Conservation (phyloP, 176 grass and related monocot genomes). For the Hordeum marinum region DNA sequence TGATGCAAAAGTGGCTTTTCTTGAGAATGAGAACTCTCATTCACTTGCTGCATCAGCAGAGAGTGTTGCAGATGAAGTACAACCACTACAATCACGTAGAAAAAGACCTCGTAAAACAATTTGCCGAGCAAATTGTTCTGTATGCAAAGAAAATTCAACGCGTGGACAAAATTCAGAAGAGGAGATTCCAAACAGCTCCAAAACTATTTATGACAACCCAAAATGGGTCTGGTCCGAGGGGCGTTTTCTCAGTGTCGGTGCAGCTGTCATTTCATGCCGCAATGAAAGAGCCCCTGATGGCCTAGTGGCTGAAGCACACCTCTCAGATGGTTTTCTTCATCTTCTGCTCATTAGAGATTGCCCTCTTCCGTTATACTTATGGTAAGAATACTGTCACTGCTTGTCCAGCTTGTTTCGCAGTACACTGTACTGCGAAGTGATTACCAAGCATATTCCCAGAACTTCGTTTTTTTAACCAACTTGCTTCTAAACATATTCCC, state of each 20-base stretch:
- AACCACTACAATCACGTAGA: conserved; percentile 27
- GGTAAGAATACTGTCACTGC: conserved; percentile 41
- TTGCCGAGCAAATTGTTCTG: conserved; percentile 58
- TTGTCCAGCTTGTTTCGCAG: background rate
- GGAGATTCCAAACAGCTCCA: background rate
- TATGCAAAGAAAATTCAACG: conserved; percentile 50
- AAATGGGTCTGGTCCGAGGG: conserved; percentile 72
- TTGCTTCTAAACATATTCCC: background rate
- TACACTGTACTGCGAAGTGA: background rate
- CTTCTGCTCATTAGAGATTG: conserved; percentile 92
- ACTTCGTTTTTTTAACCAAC: background rate
- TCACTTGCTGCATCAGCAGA: conserved; percentile 9
- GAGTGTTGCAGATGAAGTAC: conserved; percentile 24
- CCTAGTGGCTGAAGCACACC: conserved; percentile 83
- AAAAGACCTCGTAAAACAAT: conserved; percentile 41
- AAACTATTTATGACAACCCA: conserved; percentile 32
- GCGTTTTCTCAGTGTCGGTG: conserved; percentile 77
- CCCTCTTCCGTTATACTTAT: conserved; percentile 75
- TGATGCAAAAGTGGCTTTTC: conserved; percentile 75
- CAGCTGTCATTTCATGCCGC: conserved; percentile 86
- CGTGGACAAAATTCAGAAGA: conserved; percentile 37
- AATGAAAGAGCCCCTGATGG: conserved; percentile 94
- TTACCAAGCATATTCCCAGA: background rate
- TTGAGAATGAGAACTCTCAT: conserved; percentile 32
- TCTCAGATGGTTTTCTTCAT: conserved; percentile 93